phyloP scores from a whole-genome alignment of 1,284 basidiomycete genomes.

The Schizophyllum amplum region DNA sequence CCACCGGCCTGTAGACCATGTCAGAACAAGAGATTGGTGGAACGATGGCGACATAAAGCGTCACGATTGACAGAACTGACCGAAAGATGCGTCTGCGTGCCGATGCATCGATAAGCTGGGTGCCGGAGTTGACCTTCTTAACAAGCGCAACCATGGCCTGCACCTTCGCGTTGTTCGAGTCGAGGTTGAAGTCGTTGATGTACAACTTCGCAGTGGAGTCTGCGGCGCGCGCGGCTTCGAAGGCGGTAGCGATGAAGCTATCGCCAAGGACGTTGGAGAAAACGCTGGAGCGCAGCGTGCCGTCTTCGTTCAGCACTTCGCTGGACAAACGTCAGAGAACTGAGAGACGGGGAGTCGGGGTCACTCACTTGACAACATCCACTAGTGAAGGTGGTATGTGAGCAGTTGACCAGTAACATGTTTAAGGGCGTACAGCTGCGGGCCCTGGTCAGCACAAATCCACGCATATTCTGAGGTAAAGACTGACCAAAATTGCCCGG shows the following conservation, averaged over 20 bases:
- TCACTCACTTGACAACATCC: slow-evolving; percentile 10
- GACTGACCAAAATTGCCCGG: background rate
- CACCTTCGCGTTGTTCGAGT: slow-evolving; percentile 31
- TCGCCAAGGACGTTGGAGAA: slow-evolving; percentile 20
- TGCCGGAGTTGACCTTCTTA: slow-evolving; percentile 27
- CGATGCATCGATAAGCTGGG: slow-evolving; percentile 37
- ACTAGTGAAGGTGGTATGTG: background rate
- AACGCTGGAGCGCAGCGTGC: slow-evolving; percentile 30
- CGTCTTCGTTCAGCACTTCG: slow-evolving; percentile 37
- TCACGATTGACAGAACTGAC: too few species aligned
- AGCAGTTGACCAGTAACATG: background rate
- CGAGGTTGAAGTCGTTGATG: slow-evolving; percentile 35
- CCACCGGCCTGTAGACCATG: slow-evolving; percentile 22
- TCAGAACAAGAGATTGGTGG: slow-evolving; percentile 1
- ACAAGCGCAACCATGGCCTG: slow-evolving; percentile 38
- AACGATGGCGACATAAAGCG: too few species aligned
- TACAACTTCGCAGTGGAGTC: slow-evolving; percentile 24
- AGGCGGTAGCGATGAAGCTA: slow-evolving; percentile 14
- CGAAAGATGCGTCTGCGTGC: slow-evolving; percentile 43
- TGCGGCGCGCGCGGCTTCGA: slow-evolving; percentile 15
- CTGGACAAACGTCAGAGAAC: slow-evolving; percentile 14
- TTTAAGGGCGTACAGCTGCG: background rate
- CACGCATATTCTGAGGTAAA: background rate
- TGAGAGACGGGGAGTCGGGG: background rate
- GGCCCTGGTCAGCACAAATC: background rate